A percentile compares a stretch with the other conserved stretches of the same genome.
phyloP scores from a whole-genome alignment of 2,329 filamentous ascomycete species.

The Trichoderma sp. region DNA sequence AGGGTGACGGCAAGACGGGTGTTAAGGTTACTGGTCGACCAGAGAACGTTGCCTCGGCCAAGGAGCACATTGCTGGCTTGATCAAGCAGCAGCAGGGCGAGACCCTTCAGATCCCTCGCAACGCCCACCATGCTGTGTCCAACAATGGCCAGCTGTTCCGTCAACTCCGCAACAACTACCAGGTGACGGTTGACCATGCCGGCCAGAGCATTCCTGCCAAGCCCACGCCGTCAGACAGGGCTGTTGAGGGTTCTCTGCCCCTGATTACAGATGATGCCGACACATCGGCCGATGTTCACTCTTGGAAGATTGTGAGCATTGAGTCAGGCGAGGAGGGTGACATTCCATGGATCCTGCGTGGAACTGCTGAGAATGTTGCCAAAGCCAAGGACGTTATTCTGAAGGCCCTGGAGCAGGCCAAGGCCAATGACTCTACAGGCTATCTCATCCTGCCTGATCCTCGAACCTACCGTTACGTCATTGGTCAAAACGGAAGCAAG shows the following conservation, averaged over 20 bases:
- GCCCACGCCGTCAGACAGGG: conserved; percentile 58
- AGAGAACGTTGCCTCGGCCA: conserved; percentile 79
- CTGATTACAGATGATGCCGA: conserved; percentile 87
- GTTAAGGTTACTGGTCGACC: conserved; percentile 84
- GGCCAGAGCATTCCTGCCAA: conserved; percentile 77
- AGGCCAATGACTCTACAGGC: conserved; percentile 72
- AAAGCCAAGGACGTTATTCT: conserved; percentile 79
- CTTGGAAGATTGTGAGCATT: conserved; percentile 78
- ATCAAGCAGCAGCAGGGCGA: conserved; percentile 87
- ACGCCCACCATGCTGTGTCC: conserved; percentile 80
- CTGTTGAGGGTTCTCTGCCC: conserved; percentile 70
- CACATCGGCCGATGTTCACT: conserved; percentile 67
- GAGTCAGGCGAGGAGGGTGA: conserved; percentile 66
- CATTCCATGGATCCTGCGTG: conserved; percentile 89
- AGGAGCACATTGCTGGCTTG: conserved; percentile 77
- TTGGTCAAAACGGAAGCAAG: conserved; percentile 85
- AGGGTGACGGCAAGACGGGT: conserved; percentile 80
- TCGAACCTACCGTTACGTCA: conserved; percentile 84
- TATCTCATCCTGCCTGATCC: conserved; percentile 91
- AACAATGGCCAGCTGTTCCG: conserved; percentile 96
- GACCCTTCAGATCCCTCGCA: conserved; percentile 80
- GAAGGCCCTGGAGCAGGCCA: conserved; percentile 71
- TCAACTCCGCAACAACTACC: conserved; percentile 79
- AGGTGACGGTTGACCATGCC: conserved; percentile 89
- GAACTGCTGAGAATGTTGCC: conserved; percentile 74